Percentiles rank a stretch among this genome's conserved stretches.
Evolutionary conservation across 2,329 filamentous ascomycete genomes (phyloP).

Genomic region (Aspergillus flavus): DNA sequence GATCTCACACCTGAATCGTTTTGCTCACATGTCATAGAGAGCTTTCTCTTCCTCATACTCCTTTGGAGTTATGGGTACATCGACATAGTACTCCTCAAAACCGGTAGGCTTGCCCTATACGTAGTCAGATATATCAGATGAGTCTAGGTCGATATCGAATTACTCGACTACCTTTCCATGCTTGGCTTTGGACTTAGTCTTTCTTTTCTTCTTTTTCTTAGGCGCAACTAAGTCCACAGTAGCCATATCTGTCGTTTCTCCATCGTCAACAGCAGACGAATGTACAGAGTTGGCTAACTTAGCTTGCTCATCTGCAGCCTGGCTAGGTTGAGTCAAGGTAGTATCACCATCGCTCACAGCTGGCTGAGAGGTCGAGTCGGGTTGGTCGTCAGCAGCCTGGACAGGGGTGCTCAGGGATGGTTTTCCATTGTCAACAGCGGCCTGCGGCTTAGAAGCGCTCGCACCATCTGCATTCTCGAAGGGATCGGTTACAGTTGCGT

Average conservation of each 20-base stretch:
- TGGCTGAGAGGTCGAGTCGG: background rate
- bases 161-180: conserved; percentile 31
- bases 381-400: no score
- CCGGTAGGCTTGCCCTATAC: conserved; percentile 58
- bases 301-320: background rate
- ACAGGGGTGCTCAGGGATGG: no score
- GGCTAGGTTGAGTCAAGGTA: background rate
- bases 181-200: conserved; percentile 42
- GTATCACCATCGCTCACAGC: background rate
- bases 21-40: conserved; percentile 67
- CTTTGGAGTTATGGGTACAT: conserved; percentile 73
- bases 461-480: background rate
- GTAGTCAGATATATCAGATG: conserved; percentile 3
- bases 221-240: conserved; percentile 14
- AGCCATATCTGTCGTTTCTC: conserved; percentile 2
- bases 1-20: background rate
- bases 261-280: background rate
- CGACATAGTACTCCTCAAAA: conserved; percentile 80
- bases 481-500: background rate
- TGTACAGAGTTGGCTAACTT: background rate
- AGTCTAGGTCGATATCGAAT: background rate
- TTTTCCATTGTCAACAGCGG: no score
- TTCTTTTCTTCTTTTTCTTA: conserved; percentile 41
- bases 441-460: no score
- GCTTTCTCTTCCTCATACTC: conserved; percentile 68